These are phyloP conservation scores for Sporothrix schenckii DNA, from an alignment of 2,329 filamentous ascomycete genomes.

Conservation along the genomic window DNA sequence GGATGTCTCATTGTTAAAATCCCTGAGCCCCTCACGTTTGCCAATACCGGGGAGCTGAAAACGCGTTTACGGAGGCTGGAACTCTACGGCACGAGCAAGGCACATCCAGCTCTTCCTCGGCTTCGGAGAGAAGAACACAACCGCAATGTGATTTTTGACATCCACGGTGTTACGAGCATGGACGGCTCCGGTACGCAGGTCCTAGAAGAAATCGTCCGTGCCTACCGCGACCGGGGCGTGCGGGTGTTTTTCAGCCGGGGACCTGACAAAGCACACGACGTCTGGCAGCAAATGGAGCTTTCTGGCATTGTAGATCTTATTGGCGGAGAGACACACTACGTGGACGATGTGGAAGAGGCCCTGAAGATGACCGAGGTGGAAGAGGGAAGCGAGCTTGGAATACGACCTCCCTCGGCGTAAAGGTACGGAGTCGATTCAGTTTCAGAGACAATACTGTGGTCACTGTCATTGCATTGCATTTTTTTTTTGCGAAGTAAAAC, in stretches of 20 bases:
- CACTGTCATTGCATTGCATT: too few relatives aligned
- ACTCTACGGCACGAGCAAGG: constrained; percentile 80
- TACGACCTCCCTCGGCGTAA: constrained; percentile 11
- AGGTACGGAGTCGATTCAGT: not conserved
- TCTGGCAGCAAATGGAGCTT: constrained; percentile 72
- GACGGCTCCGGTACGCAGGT: constrained; percentile 94
- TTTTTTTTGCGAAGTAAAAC: too few relatives aligned
- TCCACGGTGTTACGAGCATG: constrained; percentile 93
- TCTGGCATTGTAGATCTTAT: constrained; percentile 85
- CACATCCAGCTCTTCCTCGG: constrained; percentile 84
- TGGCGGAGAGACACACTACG: constrained; percentile 77
- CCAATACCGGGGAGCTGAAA: constrained; percentile 92
- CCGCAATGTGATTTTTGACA: constrained; percentile 92
- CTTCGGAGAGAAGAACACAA: constrained; percentile 79
- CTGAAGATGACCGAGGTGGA: constrained; percentile 77
- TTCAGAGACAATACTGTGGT: not conserved
- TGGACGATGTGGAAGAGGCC: constrained; percentile 81
- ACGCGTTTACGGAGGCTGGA: constrained; percentile 80
- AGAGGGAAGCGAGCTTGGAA: constrained; percentile 43
- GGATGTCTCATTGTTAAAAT: constrained; percentile 97
- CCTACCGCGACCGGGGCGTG: constrained; percentile 76
- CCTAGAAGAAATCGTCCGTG: constrained; percentile 81
- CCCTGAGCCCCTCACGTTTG: constrained; percentile 92
- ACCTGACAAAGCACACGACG: constrained; percentile 54
- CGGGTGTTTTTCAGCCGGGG: constrained; percentile 72